A percentile compares a stretch with the other conserved stretches of the same genome.
These are phyloP conservation scores for Colletotrichum sp. DNA, from an alignment of 2,329 filamentous ascomycete species.

Conservation along the genomic window DNA sequence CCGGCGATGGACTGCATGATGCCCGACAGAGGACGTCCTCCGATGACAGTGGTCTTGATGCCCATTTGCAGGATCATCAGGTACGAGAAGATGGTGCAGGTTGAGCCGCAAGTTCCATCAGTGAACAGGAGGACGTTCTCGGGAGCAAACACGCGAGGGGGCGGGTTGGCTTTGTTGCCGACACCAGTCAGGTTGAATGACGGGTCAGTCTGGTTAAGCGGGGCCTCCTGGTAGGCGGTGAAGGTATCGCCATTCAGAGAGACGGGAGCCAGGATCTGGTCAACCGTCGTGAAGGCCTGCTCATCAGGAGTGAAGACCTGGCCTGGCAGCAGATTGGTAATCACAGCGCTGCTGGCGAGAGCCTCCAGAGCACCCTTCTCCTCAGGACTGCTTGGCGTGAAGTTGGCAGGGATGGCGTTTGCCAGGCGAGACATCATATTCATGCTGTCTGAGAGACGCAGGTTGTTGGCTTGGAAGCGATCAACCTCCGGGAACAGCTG, in stretches of 20 bases:
- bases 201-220: constrained; percentile 37
- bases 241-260: constrained; percentile 51
- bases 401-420: constrained; percentile 29
- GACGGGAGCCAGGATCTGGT: constrained; percentile 36
- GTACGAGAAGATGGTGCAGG: constrained; percentile 60
- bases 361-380: constrained; percentile 49
- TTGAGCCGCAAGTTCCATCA: constrained; percentile 59
- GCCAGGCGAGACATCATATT: constrained; percentile 45
- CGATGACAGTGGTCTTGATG: constrained; percentile 52
- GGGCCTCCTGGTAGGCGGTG: constrained; percentile 48
- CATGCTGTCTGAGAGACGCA: constrained; percentile 53
- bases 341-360: constrained; percentile 47
- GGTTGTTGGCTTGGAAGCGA: constrained; percentile 53
- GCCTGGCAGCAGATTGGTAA: constrained; percentile 48
- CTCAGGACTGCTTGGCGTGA: constrained; percentile 36
- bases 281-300: constrained; percentile 28
- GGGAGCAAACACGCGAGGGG: constrained; percentile 51
- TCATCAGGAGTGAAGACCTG: constrained; percentile 52
- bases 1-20: constrained; percentile 55
- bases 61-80: constrained; percentile 54
- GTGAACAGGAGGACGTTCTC: constrained; percentile 59
- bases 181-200: constrained; percentile 47
- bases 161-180: constrained; percentile 41
- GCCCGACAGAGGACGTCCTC: constrained; percentile 46
- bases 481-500: constrained; percentile 55